phyloP scores from a whole-genome alignment of 495 filamentous ascomycete species.

The Penicillium pancosmium region DNA sequence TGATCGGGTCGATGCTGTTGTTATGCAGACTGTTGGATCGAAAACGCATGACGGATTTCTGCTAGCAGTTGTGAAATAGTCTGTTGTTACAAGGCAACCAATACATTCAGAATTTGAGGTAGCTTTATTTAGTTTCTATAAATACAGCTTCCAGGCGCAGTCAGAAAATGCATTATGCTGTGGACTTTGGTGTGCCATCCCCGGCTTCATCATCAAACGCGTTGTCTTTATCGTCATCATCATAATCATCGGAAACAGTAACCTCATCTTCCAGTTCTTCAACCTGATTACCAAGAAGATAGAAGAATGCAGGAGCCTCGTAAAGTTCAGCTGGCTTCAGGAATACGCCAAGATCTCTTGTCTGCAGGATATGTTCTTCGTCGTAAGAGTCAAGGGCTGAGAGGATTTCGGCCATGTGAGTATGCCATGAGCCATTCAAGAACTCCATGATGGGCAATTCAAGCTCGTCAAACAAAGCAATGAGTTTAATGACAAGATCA shows the following conservation, averaged over 20 bases:
- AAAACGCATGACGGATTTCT: slow-evolving; percentile 57
- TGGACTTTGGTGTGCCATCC: neutral
- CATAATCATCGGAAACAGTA: neutral
- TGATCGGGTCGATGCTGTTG: slow-evolving; percentile 44
- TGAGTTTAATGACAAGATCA: too few relatives aligned
- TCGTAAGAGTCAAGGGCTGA: neutral
- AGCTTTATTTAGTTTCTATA: neutral
- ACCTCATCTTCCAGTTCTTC: neutral
- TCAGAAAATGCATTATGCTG: neutral
- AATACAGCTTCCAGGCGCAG: neutral
- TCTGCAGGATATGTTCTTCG: neutral
- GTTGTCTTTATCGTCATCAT: neutral
- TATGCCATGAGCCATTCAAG: neutral
- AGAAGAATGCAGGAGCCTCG: neutral
- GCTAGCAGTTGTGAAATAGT: slow-evolving; percentile 29
- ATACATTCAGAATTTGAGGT: too few relatives aligned
- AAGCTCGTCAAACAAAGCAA: neutral
- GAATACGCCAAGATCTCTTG: neutral
- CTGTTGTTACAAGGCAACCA: too few relatives aligned
- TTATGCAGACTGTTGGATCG: slow-evolving; percentile 54
- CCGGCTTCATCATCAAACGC: neutral
- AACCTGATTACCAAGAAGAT: neutral
- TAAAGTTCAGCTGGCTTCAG: neutral
- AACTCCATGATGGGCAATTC: neutral
- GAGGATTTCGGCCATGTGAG: neutral